Conservation (phyloP, 768 basidiomycete genomes). For the Mycena latifolia region DNA sequence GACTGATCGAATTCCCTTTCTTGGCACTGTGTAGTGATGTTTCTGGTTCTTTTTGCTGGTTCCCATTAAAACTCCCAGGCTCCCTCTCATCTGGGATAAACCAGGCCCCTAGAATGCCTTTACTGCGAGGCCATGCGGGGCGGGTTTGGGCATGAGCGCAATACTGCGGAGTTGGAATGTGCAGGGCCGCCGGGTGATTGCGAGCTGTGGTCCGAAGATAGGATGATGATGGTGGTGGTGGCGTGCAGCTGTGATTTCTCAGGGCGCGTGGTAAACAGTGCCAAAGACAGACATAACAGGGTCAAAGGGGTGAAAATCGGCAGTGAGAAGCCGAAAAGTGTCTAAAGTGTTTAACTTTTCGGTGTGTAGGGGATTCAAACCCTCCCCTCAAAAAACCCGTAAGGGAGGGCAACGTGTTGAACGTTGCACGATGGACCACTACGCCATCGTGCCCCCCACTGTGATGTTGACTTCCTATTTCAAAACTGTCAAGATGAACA, state of each 20-base stretch:
- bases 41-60: neutral
- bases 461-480: too few species aligned
- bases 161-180: conserved; percentile 14
- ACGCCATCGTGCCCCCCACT: conserved; percentile 20
- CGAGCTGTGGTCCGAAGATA: conserved; percentile 2
- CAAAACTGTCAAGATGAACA: too few species aligned
- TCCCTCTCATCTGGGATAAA: conserved; percentile 10
- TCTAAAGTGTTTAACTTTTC: conserved; percentile 27
- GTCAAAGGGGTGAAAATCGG: conserved; percentile 2
- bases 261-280: neutral
- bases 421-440: conserved; percentile 21
- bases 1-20: conserved; percentile 11
- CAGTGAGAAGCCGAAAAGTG: conserved; percentile 27
- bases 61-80: conserved; percentile 11
- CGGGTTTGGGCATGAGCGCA: conserved; percentile 1
- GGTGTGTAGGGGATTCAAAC: conserved; percentile 16
- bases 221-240: neutral
- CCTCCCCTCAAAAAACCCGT: conserved; percentile 4
- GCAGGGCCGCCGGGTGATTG: conserved; percentile 14
- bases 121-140: too few species aligned
- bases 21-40: conserved; percentile 10
- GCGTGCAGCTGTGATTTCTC: neutral
- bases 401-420: conserved; percentile 15
- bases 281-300: conserved; percentile 10
- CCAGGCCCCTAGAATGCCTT: neutral